Percentiles rank a stretch among this genome's conserved stretches.
Conservation (phyloP, 352 stramenopile genomes). For the Phytophthora niederhauseri region DNA sequence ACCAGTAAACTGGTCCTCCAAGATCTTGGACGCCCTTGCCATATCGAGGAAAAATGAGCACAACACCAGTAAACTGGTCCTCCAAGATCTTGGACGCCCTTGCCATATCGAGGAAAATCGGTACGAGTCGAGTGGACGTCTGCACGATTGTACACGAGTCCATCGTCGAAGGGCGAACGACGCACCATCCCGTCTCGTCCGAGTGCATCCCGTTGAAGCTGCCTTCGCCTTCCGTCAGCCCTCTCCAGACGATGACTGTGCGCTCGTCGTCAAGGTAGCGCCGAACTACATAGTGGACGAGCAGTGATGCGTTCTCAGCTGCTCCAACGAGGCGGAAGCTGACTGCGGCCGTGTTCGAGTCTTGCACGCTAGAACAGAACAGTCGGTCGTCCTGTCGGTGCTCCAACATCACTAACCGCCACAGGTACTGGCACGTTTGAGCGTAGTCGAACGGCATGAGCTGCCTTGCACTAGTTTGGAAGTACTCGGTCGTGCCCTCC, state of each 20-base stretch:
- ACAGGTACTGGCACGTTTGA: conserved; percentile 20
- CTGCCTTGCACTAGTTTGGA: conserved; percentile 8
- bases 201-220: conserved; percentile 13
- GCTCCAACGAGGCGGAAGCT: conserved; percentile 1
- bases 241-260: conserved; percentile 22
- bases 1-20: no score
- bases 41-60: no score
- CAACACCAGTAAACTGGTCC: conserved; percentile 14
- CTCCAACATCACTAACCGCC: conserved; percentile 11
- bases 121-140: conserved; percentile 10
- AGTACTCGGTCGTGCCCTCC: conserved; percentile 10
- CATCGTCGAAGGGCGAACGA: conserved; percentile 4
- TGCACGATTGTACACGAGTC: conserved; percentile 11
- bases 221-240: conserved; percentile 12
- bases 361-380: neutral
- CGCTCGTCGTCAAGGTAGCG: conserved; percentile 11
- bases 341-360: conserved; percentile 7
- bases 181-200: conserved; percentile 22
- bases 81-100: neutral
- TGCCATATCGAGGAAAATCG: neutral
- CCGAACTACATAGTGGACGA: neutral
- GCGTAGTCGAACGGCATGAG: conserved; percentile 16
- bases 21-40: no score
- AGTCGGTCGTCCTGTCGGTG: conserved; percentile 17
- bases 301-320: neutral